These are phyloP conservation scores for Syzygium aqueum DNA, from an alignment of 345 rosid species.

Conservation along the genomic window DNA sequence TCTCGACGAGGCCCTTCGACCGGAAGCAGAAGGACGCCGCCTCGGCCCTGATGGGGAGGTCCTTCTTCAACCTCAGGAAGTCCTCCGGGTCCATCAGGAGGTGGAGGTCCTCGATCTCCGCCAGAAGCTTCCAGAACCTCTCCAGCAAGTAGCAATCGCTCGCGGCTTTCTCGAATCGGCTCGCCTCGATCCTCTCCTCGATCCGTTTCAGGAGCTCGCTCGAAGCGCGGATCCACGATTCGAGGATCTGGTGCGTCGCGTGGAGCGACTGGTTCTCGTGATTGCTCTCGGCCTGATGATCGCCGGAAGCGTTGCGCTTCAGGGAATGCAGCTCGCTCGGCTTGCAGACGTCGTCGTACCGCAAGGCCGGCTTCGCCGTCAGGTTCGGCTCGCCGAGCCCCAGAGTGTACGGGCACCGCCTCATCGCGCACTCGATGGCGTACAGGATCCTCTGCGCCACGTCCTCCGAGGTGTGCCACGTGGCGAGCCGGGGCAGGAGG, in stretches of 20 bases:
- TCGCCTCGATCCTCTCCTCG: conserved; percentile 27
- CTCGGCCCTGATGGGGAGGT: conserved; percentile 37
- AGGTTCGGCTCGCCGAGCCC: conserved; percentile 88
- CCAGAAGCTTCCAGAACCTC: conserved; percentile 64
- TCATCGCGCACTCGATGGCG: conserved; percentile 76
- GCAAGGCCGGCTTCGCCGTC: conserved; percentile 63
- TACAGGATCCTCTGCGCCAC: conserved; percentile 51
- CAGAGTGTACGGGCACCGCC: conserved; percentile 60
- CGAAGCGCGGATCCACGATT: conserved; percentile 64
- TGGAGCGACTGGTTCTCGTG: conserved; percentile 63
- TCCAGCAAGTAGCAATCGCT: conserved; percentile 52
- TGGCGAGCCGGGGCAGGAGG: conserved; percentile 62
- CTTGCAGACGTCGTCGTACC: conserved; percentile 70
- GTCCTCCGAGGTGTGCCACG: conserved; percentile 72
- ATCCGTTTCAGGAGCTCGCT: conserved; percentile 39
- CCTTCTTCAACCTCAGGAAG: conserved; percentile 60
- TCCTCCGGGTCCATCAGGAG: conserved; percentile 79
- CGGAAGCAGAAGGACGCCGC: conserved; percentile 74
- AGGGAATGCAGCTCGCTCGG: conserved; percentile 53
- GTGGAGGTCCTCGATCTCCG: conserved; percentile 69
- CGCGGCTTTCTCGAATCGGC: conserved; percentile 36
- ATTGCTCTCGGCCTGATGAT: conserved; percentile 42
- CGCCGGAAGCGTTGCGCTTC: conserved; percentile 29
- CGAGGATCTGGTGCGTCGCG: conserved; percentile 67
- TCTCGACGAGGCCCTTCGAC: conserved; percentile 58